Base-by-base conservation (phyloP, 2,329 filamentous ascomycete genomes). In the Ophiostoma sp. region DNA sequence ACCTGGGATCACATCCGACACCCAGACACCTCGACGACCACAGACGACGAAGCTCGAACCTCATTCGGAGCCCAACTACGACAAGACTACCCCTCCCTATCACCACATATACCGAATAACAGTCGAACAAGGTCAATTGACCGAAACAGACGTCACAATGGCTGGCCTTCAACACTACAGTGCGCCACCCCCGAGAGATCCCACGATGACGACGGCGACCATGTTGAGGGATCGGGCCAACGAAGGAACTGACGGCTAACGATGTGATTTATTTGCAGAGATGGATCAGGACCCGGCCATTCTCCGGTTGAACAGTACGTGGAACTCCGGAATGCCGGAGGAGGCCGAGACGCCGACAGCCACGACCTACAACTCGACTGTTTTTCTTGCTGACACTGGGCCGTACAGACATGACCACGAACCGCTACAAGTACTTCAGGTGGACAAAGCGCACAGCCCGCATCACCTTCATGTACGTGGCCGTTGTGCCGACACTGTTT, bases 371-470 rank as follows among this genome's bases (percentile, higher is more conserved):
- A 27, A 27, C 36, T 16, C 42, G 60, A 41, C 42, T 27, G 9
- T 8, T 52, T 9, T 41, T 41, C 36, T 49, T 42, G 79, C 64
- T 66, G 66, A 40, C 42, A 42, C 58, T 27, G 27, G 14, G 18
- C 36, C 36, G 0, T 55, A 67, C 75, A 97, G 93, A 90, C 78
- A 91, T 97, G 87, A 87, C 85, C 76, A 83, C 85, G 76, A 92
- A 91, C 82, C 90, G 95, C 73, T 89, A 93, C 86, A 92, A 92
- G 81, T 97, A 92, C 86, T 99, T 98, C 86, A 87, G 92, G 79
- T 98, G 92, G 92, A 98, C 90, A 47, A 85, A 87, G 66, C 85
- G 90, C 75, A 96, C 92, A 63, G 92, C 92, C 42, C 87, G 86
- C 81, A 79, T 97, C 75, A 88, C 89, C 4, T 87, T 97, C 76